Base-by-base conservation (phyloP, 768 basidiomycete species). In the Rubroboletus satanas region DNA sequence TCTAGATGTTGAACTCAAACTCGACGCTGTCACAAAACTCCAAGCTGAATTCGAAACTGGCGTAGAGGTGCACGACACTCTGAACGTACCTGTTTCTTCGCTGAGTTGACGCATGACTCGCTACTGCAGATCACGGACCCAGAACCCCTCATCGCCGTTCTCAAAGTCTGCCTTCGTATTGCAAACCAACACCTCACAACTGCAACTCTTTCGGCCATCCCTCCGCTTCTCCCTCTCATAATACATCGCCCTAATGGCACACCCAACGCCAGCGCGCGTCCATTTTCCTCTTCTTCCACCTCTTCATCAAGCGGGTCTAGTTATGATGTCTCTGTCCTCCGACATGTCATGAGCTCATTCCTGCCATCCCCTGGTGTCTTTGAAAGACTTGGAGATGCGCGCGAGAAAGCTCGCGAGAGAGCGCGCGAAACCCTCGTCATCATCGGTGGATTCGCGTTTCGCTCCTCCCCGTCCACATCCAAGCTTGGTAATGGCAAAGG, bases 101-200 rank as follows among this genome's bases (percentile, higher is more conserved):
- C 59, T 64, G 49, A 68, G 37, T 45, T 41, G 35, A 51, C 12
- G 38, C 49, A 56, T 60, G 51, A 21, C 46, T 45, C 48, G 51
- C 44, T 59, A 41, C 53, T 52, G 26, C 65, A 93, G 92, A 81
- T 94, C 51, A 66, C 78, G 28, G 90, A 93, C 66, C 70, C 84
- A 8, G 93, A 94, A 64, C 73, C 76, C 37, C 75, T 93, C 65
- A 79, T 93, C 56, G 74, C 75, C 54, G 75, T 80, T 37, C 78
- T 95, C 66, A 92, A 88, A 70, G 64, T 84, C 36, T 90, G 84
- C 62, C 79, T 94, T 62, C 83, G 89, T 62, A 84, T 84, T 42
- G 79, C 90, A 44, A 92, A 94, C 73, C 84, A 90, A 65, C 90
- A 92, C 63, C 75, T 95, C 38, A 82, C 85, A 8, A 84, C 83